Evolutionary conservation across 768 basidiomycete species (phyloP).

Genomic region (Tricholoma saponaceum): DNA sequence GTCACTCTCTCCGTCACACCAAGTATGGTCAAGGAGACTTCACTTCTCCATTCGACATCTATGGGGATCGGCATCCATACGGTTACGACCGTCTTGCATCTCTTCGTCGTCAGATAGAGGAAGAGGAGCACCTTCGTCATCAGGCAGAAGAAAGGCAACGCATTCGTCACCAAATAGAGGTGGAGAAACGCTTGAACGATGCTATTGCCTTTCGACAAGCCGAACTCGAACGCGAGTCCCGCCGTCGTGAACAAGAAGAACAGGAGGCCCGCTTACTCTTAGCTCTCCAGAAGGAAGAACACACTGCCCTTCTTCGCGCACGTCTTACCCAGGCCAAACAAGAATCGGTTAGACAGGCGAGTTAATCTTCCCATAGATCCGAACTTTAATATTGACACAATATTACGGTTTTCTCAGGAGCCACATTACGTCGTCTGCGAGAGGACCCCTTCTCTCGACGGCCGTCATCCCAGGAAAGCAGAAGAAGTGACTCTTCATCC

Average conservation of each 20-base stretch:
- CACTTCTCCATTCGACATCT: neutral
- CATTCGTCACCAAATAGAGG: slow-evolving; percentile 4
- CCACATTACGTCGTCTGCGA: neutral
- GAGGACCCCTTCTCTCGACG: neutral
- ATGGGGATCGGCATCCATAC: neutral
- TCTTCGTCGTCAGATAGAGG: slow-evolving; percentile 1
- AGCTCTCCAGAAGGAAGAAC: neutral
- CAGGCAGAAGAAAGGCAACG: slow-evolving; percentile 7
- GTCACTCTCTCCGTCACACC: neutral
- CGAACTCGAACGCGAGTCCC: neutral
- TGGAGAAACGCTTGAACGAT: neutral
- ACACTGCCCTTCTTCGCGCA: neutral
- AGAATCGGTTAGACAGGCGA: neutral
- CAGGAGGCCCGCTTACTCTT: neutral
- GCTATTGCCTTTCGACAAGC: neutral
- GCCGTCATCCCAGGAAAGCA: neutral
- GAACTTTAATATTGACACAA: neutral
- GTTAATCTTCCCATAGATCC: neutral
- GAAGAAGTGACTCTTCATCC: neutral
- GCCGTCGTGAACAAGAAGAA: slow-evolving; percentile 4
- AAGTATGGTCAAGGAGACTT: neutral
- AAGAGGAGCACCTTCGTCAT: slow-evolving; percentile 4
- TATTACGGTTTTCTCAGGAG: neutral
- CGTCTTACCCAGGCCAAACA: neutral
- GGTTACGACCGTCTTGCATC: neutral